Evolutionary conservation across 2,329 filamentous ascomycete species (phyloP), one percentile per base, ranked within the genome.

Genomic region (Malbranchea cinnamomea): DNA sequence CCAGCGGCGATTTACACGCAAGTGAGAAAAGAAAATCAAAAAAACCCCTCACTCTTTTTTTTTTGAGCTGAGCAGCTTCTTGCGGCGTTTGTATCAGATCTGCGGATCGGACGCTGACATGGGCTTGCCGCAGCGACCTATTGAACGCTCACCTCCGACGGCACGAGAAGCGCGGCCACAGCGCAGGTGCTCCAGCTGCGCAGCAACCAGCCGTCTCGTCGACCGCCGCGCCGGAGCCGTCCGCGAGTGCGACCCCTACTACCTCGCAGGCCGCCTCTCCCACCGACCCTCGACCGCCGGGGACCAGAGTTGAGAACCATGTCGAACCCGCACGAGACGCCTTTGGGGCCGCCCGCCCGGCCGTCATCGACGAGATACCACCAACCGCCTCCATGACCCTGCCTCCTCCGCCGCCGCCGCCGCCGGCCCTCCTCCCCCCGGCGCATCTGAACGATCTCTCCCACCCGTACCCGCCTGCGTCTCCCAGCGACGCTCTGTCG

Each of bases 81-180:
- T 6, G 10, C 11, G 14, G 23, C 12, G 25, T 4, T 15, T 15
- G 13, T 4, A 19, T 15, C 16, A 27, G 4, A 14, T 13, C 18
- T 15, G 16, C 10, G 8, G 26, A 26, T 25, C 14, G 5, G 20
- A 29, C n/a, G n/a, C n/a, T n/a, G n/a, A n/a, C n/a, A 14, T 28
- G 14, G 30, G 16, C 11, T 20, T 22, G 12, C 28, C 13, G 13
- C 20, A 43, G 41, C 33, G 41, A 43, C 20, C 39, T 43, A 7
- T 34, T 43, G 5, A 39, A 38, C 26, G 41, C 41, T 15, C 41
- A 43, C 31, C 34, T 43, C 3, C 39, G 36, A 11, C 39, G 41
- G 7, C 41, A 43, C 32, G 37, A 40, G 22, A 40, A 38, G 27
- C 37, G 37, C 24, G 36, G 36, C 8, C 33, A 37, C 17, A 31